Evolutionary conservation across 73 alveolate species (phyloP).

Genomic region (Paramecium sexaurelia): DNA sequence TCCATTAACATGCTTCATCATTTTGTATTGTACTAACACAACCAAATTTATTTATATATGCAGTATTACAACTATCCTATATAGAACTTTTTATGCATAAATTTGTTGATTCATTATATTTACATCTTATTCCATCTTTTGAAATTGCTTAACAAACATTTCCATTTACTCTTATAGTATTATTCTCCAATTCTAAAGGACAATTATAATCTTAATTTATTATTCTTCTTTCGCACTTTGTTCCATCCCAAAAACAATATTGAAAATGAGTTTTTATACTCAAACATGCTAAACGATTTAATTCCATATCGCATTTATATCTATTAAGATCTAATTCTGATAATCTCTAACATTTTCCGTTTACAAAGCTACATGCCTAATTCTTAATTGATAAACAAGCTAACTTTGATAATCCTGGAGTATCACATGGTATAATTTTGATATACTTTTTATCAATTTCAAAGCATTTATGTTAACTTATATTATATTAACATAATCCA

Average conservation of each 20-base stretch:
- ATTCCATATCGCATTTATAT: not conserved
- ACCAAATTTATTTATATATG: not conserved
- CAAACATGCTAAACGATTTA: not conserved
- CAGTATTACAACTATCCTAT: not conserved
- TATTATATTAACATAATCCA: not conserved
- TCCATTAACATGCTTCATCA: not conserved
- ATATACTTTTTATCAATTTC: not conserved
- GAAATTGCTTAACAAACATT: not conserved
- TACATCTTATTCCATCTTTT: not conserved
- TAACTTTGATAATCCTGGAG: not conserved
- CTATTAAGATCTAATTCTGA: not conserved
- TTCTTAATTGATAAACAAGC: not conserved
- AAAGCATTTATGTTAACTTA: not conserved
- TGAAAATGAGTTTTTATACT: not conserved
- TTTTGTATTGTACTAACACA: not conserved
- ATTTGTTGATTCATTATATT: not conserved
- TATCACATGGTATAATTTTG: not conserved
- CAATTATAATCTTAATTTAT: not conserved
- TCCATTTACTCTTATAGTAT: not conserved
- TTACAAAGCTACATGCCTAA: not conserved
- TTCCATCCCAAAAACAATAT: constrained; percentile 4
- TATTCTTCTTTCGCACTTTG: not conserved
- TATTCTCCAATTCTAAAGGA: not conserved
- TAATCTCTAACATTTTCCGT: not conserved
- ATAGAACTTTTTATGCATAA: not conserved